Percentiles rank a stretch among this genome's conserved stretches.
phyloP scores from a whole-genome alignment of 352 stramenopile genomes.

The Pythium guiyangense region DNA sequence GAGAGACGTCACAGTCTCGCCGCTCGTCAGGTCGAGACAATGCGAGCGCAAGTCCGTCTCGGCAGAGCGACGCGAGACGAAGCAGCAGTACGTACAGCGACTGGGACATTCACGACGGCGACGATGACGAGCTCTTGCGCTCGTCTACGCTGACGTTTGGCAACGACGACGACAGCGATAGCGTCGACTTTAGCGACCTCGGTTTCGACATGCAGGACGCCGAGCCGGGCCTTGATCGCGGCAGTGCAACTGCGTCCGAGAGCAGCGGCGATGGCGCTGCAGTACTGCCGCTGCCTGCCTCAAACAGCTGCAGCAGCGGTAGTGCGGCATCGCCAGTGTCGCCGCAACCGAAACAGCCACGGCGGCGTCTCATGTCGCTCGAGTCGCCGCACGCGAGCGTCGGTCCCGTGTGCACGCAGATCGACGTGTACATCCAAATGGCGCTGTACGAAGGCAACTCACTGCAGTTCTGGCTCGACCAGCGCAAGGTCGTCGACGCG shows the following conservation, averaged over 20 bases:
- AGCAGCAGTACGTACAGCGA: not conserved
- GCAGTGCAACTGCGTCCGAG: not conserved
- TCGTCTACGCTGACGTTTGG: not conserved
- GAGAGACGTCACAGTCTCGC: not conserved
- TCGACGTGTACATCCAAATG: conserved; percentile 92
- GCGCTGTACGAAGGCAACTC: conserved; percentile 92
- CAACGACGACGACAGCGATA: conserved; percentile 23
- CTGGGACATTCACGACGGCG: conserved; percentile 16
- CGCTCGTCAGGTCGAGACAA: too few species aligned
- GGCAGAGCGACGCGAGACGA: too few species aligned
- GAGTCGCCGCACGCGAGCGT: conserved; percentile 14
- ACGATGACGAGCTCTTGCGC: conserved; percentile 19
- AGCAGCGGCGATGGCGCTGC: too few species aligned
- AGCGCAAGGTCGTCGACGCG: conserved; percentile 33
- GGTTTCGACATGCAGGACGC: conserved; percentile 50
- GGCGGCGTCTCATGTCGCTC: conserved; percentile 13
- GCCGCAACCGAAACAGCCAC: not conserved
- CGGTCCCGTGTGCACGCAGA: conserved; percentile 54
- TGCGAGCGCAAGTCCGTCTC: not conserved
- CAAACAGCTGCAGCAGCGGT: too few species aligned
- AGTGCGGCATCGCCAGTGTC: not conserved
- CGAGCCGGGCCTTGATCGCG: not conserved
- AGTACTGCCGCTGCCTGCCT: too few species aligned
- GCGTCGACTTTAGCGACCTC: conserved; percentile 39
- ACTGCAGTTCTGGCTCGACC: conserved; percentile 70